Evolutionary conservation across 2,329 filamentous ascomycete genomes (phyloP).

Genomic region (Claviceps maximensis): DNA sequence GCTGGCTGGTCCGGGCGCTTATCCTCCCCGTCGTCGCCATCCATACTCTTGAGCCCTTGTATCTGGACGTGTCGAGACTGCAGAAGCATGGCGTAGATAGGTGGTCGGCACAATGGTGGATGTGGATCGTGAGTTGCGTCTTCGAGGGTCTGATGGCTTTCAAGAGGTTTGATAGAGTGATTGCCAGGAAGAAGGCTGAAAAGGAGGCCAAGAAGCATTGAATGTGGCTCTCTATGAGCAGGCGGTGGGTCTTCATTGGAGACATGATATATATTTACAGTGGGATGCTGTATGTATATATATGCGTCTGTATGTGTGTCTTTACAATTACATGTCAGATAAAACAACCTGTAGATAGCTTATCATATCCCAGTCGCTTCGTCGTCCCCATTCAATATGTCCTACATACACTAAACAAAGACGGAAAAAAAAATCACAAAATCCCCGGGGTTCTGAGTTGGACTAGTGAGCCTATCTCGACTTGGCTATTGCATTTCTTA

Average conservation of each 20-base stretch:
- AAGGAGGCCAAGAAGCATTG: conserved; percentile 27
- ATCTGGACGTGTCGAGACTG: conserved; percentile 34
- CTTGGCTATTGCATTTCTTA: too few relatives aligned
- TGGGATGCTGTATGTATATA: too few relatives aligned
- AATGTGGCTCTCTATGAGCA: neutral
- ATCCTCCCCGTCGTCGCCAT: conserved; percentile 46
- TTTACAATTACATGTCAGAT: too few relatives aligned
- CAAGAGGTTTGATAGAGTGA: conserved; percentile 34
- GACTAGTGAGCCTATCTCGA: too few relatives aligned
- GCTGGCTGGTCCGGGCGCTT: conserved; percentile 45
- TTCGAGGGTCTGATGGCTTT: conserved; percentile 41
- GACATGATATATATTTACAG: too few relatives aligned
- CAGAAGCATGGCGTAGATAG: conserved; percentile 32
- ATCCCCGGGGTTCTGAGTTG: too few relatives aligned
- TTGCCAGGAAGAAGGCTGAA: conserved; percentile 28
- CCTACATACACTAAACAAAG: too few relatives aligned
- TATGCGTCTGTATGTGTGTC: too few relatives aligned
- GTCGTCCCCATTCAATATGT: too few relatives aligned
- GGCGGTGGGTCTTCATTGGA: neutral
- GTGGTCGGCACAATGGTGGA: conserved; percentile 36
- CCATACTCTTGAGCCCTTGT: conserved; percentile 51
- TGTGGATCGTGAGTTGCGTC: conserved; percentile 40
- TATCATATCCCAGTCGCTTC: too few relatives aligned
- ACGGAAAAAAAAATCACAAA: too few relatives aligned
- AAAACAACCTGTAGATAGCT: too few relatives aligned